Evolutionary conservation across 1,139 yeast genomes (phyloP).

Genomic region (Pichia sp.): DNA sequence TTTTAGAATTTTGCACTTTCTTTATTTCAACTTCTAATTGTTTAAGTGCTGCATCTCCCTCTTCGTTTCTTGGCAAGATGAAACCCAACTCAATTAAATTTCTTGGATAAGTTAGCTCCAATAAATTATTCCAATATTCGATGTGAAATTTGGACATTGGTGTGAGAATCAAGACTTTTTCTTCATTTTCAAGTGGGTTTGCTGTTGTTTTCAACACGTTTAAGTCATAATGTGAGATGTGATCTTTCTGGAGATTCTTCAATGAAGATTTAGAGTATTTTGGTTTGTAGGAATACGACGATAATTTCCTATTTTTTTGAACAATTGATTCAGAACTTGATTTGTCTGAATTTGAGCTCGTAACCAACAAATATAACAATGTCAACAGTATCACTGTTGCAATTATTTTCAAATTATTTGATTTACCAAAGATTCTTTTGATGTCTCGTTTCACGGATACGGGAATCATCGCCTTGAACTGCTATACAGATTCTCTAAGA

Average conservation of each 20-base stretch:
- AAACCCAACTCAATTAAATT: slow-evolving; percentile 81
- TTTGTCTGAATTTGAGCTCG: not conserved
- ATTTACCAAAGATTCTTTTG: too few species aligned
- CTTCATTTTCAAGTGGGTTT: slow-evolving; percentile 63
- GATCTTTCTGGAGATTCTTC: slow-evolving; percentile 61
- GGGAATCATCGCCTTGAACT: too few species aligned
- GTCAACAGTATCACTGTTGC: too few species aligned
- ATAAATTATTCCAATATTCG: slow-evolving; percentile 80
- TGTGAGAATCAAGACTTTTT: slow-evolving; percentile 63
- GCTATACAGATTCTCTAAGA: too few species aligned
- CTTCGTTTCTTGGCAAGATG: slow-evolving; percentile 71
- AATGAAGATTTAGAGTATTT: slow-evolving; percentile 33
- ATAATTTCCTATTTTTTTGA: slow-evolving; percentile 5
- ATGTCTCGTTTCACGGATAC: too few species aligned
- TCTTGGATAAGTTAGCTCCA: slow-evolving; percentile 73
- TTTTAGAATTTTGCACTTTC: slow-evolving; percentile 49
- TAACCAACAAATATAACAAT: not conserved
- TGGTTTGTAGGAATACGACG: slow-evolving; percentile 1
- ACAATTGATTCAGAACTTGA: not conserved
- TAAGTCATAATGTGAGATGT: slow-evolving; percentile 77
- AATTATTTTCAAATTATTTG: too few species aligned
- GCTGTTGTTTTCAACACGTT: slow-evolving; percentile 65
- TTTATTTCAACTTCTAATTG: slow-evolving; percentile 68
- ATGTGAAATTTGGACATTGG: slow-evolving; percentile 84
- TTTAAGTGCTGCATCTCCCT: slow-evolving; percentile 73